Base-by-base conservation (phyloP, 169 alveolate genomes). In the Cystoisospora suis region DNA sequence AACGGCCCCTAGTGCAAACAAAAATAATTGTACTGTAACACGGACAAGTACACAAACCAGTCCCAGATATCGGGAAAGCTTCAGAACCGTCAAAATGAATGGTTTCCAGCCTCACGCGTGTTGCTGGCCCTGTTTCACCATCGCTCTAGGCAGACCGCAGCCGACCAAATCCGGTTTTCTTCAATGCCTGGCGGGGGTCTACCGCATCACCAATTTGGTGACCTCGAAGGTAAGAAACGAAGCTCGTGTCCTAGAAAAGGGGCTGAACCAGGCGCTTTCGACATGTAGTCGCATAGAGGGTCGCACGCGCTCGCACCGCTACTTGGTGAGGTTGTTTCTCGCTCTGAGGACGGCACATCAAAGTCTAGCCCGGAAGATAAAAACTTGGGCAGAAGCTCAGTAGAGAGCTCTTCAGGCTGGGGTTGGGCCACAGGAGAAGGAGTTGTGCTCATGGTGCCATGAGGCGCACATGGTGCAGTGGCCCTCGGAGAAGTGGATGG, bases 371-470 rank as follows among this genome's bases (percentile, higher is more conserved):
- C n/a, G 2, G 77, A 36, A 44, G 77, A 65, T n/a, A 65, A 65
- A n/a, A 65, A 65, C 77, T 65, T 65, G 3, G 77, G 77, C 77
- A 65, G 15, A 27, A 65, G 77, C 6, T 65, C 77, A 12, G n/a
- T n/a, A 12, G 77, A 44, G 45, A 65, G 9, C 6, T 32, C 7
- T 1, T 65, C 77, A 15, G 77, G 42, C n/a, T 65, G 81, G 12
- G 53, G 81, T 9, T 72, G 81, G 46, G 44, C 56, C 20, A 3
- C 58, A n/a, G 46, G 81, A 1, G 42, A 5, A 5, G 36, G 46
- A 69, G 81, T 20, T n/a, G 46, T 53, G 6, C 56, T 32, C 1
- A 32, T 3, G 29, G 32, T 12, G 44, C 34, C n/a, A 1, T 65
- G 77, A 1, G 77, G 77, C 6, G 34, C 12, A 65, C 45, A n/a